These are phyloP conservation scores for Cutaneotrichosporon arboriforme DNA, from an alignment of 1,284 basidiomycete genomes.

Conservation along the genomic window DNA sequence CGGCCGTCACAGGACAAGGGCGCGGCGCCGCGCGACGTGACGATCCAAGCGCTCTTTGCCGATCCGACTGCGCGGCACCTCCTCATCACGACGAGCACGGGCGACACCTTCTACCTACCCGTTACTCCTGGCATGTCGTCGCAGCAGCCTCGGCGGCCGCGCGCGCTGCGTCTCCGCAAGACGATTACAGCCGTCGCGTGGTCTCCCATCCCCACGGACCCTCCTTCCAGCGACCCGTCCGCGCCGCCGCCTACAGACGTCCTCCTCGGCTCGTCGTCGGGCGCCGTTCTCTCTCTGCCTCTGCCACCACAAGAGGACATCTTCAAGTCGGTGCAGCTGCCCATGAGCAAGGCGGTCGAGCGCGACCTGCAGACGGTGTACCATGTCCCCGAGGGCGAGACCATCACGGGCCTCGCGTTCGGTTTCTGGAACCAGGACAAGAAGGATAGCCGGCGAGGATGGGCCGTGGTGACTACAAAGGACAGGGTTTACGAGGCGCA, in stretches of 20 bases:
- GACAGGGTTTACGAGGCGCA: conserved; percentile 88
- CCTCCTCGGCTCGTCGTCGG: conserved; percentile 79
- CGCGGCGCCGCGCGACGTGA: conserved; percentile 27
- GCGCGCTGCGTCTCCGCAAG: conserved; percentile 75
- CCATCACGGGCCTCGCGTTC: conserved; percentile 75
- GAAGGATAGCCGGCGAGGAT: conserved; percentile 30
- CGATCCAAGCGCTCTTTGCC: conserved; percentile 70
- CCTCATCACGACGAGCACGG: conserved; percentile 74
- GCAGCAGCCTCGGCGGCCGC: conserved; percentile 60
- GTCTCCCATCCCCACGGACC: conserved; percentile 57
- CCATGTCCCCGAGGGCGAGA: conserved; percentile 68
- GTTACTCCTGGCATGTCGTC: conserved; percentile 48
- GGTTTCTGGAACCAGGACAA: conserved; percentile 53
- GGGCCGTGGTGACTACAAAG: conserved; percentile 76
- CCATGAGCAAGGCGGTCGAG: conserved; percentile 43
- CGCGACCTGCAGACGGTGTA: conserved; percentile 72
- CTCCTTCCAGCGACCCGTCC: conserved; percentile 1
- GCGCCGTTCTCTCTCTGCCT: conserved; percentile 71
- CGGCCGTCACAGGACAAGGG: conserved; percentile 51
- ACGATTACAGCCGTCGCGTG: conserved; percentile 89
- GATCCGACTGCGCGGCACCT: conserved; percentile 90
- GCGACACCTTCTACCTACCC: conserved; percentile 86
- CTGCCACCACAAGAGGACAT: conserved; percentile 76
- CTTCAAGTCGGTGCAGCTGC: conserved; percentile 65
- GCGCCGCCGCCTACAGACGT: conserved; percentile 39